Base-by-base conservation (phyloP, 2,329 filamentous ascomycete species). In the Metarhizium album region DNA sequence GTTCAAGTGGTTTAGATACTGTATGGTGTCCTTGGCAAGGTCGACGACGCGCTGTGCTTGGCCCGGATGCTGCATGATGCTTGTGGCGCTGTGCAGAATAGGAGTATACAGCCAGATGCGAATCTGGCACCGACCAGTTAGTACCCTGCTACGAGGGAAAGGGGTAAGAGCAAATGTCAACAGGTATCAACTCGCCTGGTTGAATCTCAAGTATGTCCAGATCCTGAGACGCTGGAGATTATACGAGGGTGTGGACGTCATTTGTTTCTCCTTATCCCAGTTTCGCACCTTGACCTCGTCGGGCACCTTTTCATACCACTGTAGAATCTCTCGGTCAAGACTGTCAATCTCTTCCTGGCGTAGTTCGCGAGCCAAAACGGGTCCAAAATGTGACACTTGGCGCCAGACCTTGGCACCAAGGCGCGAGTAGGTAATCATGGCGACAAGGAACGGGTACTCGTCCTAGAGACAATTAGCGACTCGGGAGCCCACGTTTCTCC, bases 41-140 rank as follows among this genome's bases (percentile, higher is more conserved):
- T 86, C 82, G 29, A 90, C 84, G 0, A 81, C 85, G 0, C 78
- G 86, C 59, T 87, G 82, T 3, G 90, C 90, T 55, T 87, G 83
- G 4, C 73, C 69, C 47, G 83, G 76, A 62, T 95, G 85, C 52
- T 84, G 79, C 69, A 86, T 80, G 59, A 96, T 96, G 59, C 84
- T 90, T 13, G 82, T 86, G 3, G 87, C 82, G 18, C 86, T 91
- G 65, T 95, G 88, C 8, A 97, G 72, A 2, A 95, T 83, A 0
- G 90, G 90, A 0, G 89, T 87, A 65, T 94, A 90, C 27, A 96
- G 86, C 64, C 89, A 82, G 52, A 90, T 93, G 4, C 90, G 85
- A 69, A 95, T 87, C 70, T 72, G 3, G 2, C 24, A 2, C n/a
- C n/a, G n/a, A n/a, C 13, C 20, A 49, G 42, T 62, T 13, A 58